Evolutionary conservation across 2,329 filamentous ascomycete genomes (phyloP).

Genomic region (Paramyrothecium sp.): DNA sequence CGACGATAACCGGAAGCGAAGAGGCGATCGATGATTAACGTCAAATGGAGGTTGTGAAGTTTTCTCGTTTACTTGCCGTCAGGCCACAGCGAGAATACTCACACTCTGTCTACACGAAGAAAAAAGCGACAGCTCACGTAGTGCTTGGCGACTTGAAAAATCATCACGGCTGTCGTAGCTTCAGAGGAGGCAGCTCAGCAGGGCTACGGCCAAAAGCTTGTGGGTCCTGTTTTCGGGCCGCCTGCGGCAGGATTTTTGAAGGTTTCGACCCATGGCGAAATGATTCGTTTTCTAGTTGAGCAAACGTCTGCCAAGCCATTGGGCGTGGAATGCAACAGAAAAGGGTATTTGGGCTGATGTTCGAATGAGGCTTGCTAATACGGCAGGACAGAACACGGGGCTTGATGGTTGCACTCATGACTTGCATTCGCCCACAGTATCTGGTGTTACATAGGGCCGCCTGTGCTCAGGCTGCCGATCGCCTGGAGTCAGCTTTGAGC

Average conservation of each 20-base stretch:
- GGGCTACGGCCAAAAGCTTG: not conserved
- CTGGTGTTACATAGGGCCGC: not conserved
- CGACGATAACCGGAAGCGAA: not conserved
- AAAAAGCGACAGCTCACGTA: not conserved
- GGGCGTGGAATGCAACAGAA: too few relatives aligned
- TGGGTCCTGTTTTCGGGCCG: not conserved
- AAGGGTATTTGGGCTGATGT: not conserved
- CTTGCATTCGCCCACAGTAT: not conserved
- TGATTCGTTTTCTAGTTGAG: not conserved
- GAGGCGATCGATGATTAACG: not conserved
- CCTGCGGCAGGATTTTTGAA: not conserved
- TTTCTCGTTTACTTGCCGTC: not conserved
- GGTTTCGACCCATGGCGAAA: not conserved
- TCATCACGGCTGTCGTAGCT: not conserved
- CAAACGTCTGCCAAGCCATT: not conserved
- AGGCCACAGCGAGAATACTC: not conserved
- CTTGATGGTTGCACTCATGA: not conserved
- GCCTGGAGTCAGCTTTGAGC: not conserved
- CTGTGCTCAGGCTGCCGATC: not conserved
- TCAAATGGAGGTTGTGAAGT: not conserved
- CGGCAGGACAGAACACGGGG: not conserved
- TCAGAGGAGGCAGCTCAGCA: not conserved
- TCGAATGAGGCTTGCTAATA: not conserved
- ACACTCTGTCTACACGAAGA: not conserved
- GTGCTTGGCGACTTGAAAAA: not conserved